Base-by-base conservation (phyloP, 1,284 basidiomycete species). In the Heterobasidion parviporum region DNA sequence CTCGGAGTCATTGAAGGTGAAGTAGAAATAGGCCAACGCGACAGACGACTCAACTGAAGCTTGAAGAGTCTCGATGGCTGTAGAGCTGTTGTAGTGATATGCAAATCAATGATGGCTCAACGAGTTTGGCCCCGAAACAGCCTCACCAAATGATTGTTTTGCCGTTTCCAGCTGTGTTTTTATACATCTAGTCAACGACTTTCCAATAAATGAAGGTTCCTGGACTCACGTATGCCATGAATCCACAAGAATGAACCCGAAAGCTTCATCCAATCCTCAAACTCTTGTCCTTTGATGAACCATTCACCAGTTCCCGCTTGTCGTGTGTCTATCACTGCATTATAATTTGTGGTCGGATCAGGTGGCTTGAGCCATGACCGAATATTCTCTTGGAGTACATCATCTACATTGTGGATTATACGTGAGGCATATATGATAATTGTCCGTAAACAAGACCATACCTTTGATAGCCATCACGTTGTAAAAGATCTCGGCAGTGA, bases 1-100 rank as follows among this genome's bases (percentile, higher is more conserved):
- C 10, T 16, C 18, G 8, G 46, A 15, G 16, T 54, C 46, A 6
- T 47, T 48, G 47, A 54, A 54, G 35, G 50, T 47, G 34, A 48
- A 54, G 47, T 54, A 54, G 47, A 49, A 54, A 18, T 49, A 54
- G 9, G 47, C 54, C 15, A 50, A 16, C 1, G 16, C 15, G 20
- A 8, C 8, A 26, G 53, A 54, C 2, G 51, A 44, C 2, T 44
- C 6, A 6, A 7, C 3, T 44, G 12, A 12, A 0, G 14, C 3
- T 44, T 44, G 41, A 44, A 44, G 12, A 44, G 12, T 7, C 3
- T 44, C 41, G 41, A 44, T 44, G 3, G 5, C 41, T 2, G 41
- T 44, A 3, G 41, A 44, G 41, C 41, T 44, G 41, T 44, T 16
- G 2, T 6, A 16, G n/a, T n/a, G n/a, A n/a, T n/a, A n/a, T n/a